Evolutionary conservation across 495 filamentous ascomycete genomes (phyloP).

Genomic region (Apiosordaria backusii): DNA sequence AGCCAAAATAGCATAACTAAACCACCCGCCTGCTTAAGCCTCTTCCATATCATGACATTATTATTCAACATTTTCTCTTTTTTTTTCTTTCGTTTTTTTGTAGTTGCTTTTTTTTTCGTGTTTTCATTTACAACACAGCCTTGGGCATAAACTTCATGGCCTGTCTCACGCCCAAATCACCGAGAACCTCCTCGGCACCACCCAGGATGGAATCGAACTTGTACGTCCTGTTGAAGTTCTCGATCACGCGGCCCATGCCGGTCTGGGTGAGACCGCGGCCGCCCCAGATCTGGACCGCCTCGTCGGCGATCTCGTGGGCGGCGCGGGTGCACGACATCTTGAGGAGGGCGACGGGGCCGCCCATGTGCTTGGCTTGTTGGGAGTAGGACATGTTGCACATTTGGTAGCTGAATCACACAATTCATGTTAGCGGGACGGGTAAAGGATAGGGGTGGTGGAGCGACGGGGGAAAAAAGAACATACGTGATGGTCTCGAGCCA

Average conservation of each 20-base stretch:
- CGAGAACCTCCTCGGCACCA: constrained; percentile 79
- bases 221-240: constrained; percentile 79
- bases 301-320: constrained; percentile 78
- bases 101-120: not conserved
- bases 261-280: constrained; percentile 75
- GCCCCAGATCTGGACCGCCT: constrained; percentile 83
- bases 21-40: too few relatives aligned
- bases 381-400: constrained; percentile 84
- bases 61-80: not conserved
- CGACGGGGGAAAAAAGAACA: not conserved
- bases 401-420: constrained; percentile 54
- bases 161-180: constrained; percentile 77
- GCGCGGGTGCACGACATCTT: constrained; percentile 74
- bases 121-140: constrained; percentile 60
- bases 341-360: constrained; percentile 77
- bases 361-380: constrained; percentile 70
- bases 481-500: constrained; percentile 75
- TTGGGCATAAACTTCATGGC: constrained; percentile 81
- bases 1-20: too few relatives aligned
- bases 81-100: not conserved
- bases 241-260: constrained; percentile 77
- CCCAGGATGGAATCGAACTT: constrained; percentile 89
- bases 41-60: not conserved
- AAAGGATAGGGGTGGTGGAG: too few relatives aligned
- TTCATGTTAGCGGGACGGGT: not conserved